Evolutionary conservation across 2,329 filamentous ascomycete species (phyloP).

Genomic region (Pyrenophora seminiperda): DNA sequence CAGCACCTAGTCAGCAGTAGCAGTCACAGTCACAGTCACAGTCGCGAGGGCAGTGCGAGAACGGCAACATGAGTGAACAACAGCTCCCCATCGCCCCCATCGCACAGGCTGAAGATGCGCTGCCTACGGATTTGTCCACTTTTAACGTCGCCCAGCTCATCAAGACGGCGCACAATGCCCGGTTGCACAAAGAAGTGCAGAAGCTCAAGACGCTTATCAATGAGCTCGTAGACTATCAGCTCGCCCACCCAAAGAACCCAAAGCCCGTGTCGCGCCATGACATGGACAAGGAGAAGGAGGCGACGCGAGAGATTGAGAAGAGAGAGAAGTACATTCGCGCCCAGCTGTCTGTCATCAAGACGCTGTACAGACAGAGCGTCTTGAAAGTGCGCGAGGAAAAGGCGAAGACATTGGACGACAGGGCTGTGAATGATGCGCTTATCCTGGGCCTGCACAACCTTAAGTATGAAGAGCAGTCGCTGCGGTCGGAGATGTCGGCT

Average conservation of each 20-base stretch:
- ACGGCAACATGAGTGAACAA: conserved; percentile 16
- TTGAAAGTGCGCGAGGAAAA: conserved; percentile 86
- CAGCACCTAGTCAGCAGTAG: no score
- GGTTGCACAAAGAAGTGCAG: conserved; percentile 39
- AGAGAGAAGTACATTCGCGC: conserved; percentile 77
- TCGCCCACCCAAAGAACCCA: conserved; percentile 30
- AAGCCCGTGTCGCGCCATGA: conserved; percentile 29
- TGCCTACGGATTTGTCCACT: conserved; percentile 21
- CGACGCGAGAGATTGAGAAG: conserved; percentile 32
- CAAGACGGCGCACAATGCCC: conserved; percentile 38
- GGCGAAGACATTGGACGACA: conserved; percentile 79
- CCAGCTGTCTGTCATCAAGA: conserved; percentile 63
- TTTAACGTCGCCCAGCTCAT: conserved; percentile 36
- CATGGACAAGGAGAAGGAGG: conserved; percentile 32
- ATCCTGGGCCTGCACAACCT: conserved; percentile 94
- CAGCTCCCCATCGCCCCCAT: background rate
- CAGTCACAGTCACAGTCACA: no score
- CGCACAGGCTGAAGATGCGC: conserved; percentile 7
- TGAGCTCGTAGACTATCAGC: conserved; percentile 41
- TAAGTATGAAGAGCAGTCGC: conserved; percentile 91
- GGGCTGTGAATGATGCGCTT: conserved; percentile 87
- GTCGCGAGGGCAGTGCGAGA: background rate
- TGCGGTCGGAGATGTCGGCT: conserved; percentile 85
- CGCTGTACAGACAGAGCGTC: conserved; percentile 80
- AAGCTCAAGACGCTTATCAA: conserved; percentile 40